Percentiles rank a stretch among this genome's conserved stretches.
Evolutionary conservation across 176 grass and related monocot genomes (phyloP).

Genomic region (Oryza punctata): DNA sequence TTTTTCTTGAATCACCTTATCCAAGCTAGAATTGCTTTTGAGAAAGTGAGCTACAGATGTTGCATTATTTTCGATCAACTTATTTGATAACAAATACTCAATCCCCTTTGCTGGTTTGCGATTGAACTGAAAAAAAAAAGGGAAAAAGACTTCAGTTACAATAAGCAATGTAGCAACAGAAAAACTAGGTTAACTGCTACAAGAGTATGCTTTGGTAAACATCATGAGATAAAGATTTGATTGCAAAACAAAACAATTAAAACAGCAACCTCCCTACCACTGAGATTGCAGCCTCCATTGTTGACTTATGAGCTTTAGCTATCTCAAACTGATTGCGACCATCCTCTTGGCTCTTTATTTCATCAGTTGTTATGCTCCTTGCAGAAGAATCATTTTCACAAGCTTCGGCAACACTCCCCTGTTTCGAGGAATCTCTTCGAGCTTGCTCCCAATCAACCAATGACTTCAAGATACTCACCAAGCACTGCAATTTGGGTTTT

Average conservation of each 20-base stretch:
- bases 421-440: conserved; percentile 66
- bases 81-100: conserved; percentile 86
- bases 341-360: conserved; percentile 72
- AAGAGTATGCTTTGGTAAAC: conserved; percentile 9
- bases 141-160: conserved; percentile 1
- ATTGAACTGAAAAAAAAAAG: conserved; percentile 76
- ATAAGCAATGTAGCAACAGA: conserved; percentile 8
- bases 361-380: conserved; percentile 60
- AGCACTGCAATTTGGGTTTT: conserved; percentile 54
- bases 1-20: conserved; percentile 70
- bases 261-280: conserved; percentile 61
- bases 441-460: conserved; percentile 96
- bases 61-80: conserved; percentile 85
- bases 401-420: conserved; percentile 53
- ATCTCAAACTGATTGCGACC: conserved; percentile 93
- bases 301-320: conserved; percentile 99
- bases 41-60: conserved; percentile 83
- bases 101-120: conserved; percentile 90
- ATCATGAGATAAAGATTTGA: conserved; percentile 26
- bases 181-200: conserved; percentile 33
- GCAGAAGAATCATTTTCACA: conserved; percentile 58
- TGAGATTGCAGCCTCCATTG: conserved; percentile 87
- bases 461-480: conserved; percentile 97
- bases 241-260: conserved; percentile 26
- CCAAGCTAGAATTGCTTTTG: conserved; percentile 85